Percentiles rank a stretch among this genome's conserved stretches.
phyloP scores from a whole-genome alignment of 805 yeast species.

The Lipomyces spencermartinsiae region DNA sequence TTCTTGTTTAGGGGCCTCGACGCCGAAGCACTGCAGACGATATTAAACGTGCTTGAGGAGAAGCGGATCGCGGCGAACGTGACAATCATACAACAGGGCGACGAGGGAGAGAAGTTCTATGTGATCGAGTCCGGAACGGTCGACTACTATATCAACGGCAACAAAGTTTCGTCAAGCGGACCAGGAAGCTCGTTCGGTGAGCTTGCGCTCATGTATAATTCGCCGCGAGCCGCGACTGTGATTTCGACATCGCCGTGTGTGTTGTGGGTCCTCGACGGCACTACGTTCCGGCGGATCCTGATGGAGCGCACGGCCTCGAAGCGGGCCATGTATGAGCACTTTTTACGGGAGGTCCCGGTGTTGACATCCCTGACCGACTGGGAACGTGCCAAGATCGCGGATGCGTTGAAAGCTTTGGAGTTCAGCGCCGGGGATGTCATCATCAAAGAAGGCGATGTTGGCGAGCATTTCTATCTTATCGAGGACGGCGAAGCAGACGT shows the following conservation, averaged over 20 bases:
- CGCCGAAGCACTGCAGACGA: conserved; percentile 73
- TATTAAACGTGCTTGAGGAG: conserved; percentile 83
- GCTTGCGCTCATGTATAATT: conserved; percentile 94
- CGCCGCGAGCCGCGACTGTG: conserved; percentile 97
- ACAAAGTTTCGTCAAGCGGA: conserved; percentile 74
- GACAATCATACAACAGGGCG: conserved; percentile 84
- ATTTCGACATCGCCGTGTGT: conserved; percentile 65
- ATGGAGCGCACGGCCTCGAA: conserved; percentile 89
- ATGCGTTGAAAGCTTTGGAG: conserved; percentile 82
- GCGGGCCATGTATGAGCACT: conserved; percentile 87
- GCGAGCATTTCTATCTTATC: conserved; percentile 74
- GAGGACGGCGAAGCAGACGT: conserved; percentile 87
- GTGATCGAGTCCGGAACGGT: conserved; percentile 85
- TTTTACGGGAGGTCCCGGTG: conserved; percentile 84
- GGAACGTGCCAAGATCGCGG: conserved; percentile 91
- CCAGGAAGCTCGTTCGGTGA: conserved; percentile 96
- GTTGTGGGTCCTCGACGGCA: conserved; percentile 92
- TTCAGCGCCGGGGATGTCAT: conserved; percentile 75
- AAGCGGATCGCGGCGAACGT: conserved; percentile 53
- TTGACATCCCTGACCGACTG: conserved; percentile 73
- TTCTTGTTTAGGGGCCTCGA: conserved; percentile 86
- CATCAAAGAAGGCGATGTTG: conserved; percentile 84
- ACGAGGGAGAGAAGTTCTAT: conserved; percentile 91
- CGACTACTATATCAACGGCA: conserved; percentile 75
- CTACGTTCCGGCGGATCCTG: conserved; percentile 89